Evolutionary conservation across 805 yeast species (phyloP), one percentile per base, ranked within the genome.

Genomic region (Saturnispora zaruensis): DNA sequence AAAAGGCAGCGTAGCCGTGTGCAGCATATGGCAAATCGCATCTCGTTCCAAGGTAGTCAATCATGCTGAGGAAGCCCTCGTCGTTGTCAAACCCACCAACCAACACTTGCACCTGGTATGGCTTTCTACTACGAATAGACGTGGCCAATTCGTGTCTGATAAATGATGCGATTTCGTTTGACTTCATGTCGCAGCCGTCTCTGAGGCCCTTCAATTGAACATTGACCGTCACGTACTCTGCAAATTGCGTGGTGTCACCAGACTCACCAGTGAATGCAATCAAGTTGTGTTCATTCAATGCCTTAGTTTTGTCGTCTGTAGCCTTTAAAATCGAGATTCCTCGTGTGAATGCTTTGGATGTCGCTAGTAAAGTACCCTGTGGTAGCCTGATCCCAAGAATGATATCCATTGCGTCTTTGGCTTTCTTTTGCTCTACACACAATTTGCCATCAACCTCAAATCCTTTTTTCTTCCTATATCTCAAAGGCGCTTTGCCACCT

Each of bases 1-100:
- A 93, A 68, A 91, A 93, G 1, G 95, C 96, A n/a, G 98, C 96
- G 63, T 93, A 93, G 11, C 99, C 99, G 66, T 93, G 99, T 2
- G 98, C 98, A 16, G 95, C 96, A 64, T 93, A 93, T 14, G 99
- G 98, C 52, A 93, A 74, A 53, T 83, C 87, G 14, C 83, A 95
- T 57, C 83, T 80, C 2, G 99, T 87, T 6, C 99, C 99, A 56
- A 93, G 71, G 66, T 93, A 93, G 65, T 93, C 99, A 57, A 93
- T 85, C 83, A 91, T 88, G 62, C 85, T 82, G 60, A 93, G 74
- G 46, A 77, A 71, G 37, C 97, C 88, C 40, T 61, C 66, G 16
- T 60, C 59, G 28, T 58, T 54, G 60, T 88, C 91, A 64, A 74
- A 82, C 9, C 98, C 97, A 40, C 85, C 99, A 53, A 93, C 69